Evolutionary conservation across 345 rosid genomes (phyloP), one percentile per base, ranked within the genome.

Genomic region (Moringa oleifera): DNA sequence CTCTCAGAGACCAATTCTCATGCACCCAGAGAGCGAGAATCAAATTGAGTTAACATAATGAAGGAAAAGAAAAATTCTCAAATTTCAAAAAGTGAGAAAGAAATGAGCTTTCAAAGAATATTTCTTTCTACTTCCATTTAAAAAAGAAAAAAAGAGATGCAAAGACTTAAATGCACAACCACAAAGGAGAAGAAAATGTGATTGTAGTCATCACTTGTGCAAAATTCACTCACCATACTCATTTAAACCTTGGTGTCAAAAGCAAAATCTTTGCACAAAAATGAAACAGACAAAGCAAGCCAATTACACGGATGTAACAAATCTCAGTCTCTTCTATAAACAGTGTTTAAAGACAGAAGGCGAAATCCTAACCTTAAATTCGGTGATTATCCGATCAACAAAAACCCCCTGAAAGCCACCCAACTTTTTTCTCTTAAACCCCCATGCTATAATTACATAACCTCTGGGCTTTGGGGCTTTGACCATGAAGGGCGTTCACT

Each of bases 351-450:
- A 28, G 33, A 28, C 33, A 28, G 3, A 8, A 2, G 5, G 8
- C 8, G 33, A 31, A 62, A 28, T 1, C 24, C 57, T 53, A 2
- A 57, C 67, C 67, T 23, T 18, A 41, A 18, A 63, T 59, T 60
- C 59, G 19, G n/a, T n/a, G n/a, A n/a, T n/a, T 54, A 51, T 60
- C 66, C 53, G 71, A 71, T 64, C 64, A 63, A 59, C 53, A 57
- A 62, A 66, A 71, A 71, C 69, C 68, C 45, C 68, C 28, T 53
- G 68, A 64, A 66, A 68, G 60, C 67, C 68, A 57, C 67, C 51
- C 20, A 49, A 57, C 23, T 6, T 20, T 17, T 20, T 22, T 20
- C 15, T n/a, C 25, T 75, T 23, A 67, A 71, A 71, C 79, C 75
- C 75, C 49, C 49, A 66, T 51, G 17, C 21, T 13, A 51, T 24